A percentile compares a stretch with the other conserved stretches of the same genome.
These are phyloP conservation scores for Wickerhamiella infanticola DNA, from an alignment of 1,139 yeast genomes.

Conservation along the genomic window DNA sequence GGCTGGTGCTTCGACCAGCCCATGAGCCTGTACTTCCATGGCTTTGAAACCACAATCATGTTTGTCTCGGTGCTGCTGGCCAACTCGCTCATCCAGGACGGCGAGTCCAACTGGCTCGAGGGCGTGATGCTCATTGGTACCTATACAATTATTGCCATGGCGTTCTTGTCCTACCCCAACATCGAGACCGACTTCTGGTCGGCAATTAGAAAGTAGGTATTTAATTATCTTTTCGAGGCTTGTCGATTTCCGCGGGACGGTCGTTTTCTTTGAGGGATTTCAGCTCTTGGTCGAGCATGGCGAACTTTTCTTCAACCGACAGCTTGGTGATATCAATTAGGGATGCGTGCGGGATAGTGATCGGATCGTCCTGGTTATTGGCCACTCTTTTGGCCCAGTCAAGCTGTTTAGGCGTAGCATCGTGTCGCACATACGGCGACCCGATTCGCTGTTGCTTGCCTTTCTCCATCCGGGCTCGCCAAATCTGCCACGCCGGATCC, in stretches of 20 bases:
- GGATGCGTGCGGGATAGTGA: slow-evolving; percentile 14
- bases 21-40: slow-evolving; percentile 81
- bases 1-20: slow-evolving; percentile 89
- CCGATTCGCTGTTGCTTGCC: slow-evolving; percentile 10
- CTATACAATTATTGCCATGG: slow-evolving; percentile 71
- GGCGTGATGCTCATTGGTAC: slow-evolving; percentile 85
- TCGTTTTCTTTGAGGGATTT: background rate
- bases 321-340: slow-evolving; percentile 14
- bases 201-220: background rate
- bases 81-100: slow-evolving; percentile 77
- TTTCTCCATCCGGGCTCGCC: slow-evolving; percentile 29
- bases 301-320: slow-evolving; percentile 9
- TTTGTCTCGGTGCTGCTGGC: slow-evolving; percentile 79
- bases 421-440: slow-evolving; percentile 13
- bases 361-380: slow-evolving; percentile 8
- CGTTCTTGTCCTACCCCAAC: slow-evolving; percentile 76
- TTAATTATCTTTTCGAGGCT: too few relatives aligned
- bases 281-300: slow-evolving; percentile 11
- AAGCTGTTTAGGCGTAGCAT: slow-evolving; percentile 10
- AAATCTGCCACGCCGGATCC: slow-evolving; percentile 54
- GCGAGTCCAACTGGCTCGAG: slow-evolving; percentile 93
- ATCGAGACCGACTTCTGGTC: background rate
- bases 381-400: slow-evolving; percentile 12
- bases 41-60: slow-evolving; percentile 84
- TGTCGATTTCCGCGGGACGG: too few relatives aligned